These are phyloP conservation scores for Linanthus parryae DNA, from an alignment of 148 eudicot genomes.

Conservation along the genomic window DNA sequence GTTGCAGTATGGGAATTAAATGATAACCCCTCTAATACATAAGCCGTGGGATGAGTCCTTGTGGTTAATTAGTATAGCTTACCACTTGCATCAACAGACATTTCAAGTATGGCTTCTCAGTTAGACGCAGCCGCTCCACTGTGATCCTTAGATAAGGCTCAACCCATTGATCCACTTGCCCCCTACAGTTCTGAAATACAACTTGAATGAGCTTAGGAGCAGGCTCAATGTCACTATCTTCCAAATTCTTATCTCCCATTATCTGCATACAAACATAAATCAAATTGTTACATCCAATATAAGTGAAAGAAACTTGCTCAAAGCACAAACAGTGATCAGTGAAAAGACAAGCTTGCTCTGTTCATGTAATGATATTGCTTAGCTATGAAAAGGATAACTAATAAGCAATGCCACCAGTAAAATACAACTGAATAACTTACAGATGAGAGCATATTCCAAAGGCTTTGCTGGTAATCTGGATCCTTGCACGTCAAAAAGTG, in stretches of 20 bases:
- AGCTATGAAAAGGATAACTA: no score
- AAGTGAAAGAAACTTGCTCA: background rate
- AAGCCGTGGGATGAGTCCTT: no score
- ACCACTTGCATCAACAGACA: slow-evolving; percentile 95
- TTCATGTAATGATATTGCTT: background rate
- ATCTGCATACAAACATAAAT: slow-evolving; percentile 30
- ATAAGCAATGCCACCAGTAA: no score
- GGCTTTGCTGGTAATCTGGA: slow-evolving; percentile 96
- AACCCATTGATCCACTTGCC: slow-evolving; percentile 96
- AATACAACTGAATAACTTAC: slow-evolving; percentile 43
- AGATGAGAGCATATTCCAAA: slow-evolving; percentile 84
- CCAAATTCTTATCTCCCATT: slow-evolving; percentile 84
- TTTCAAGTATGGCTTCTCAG: slow-evolving; percentile 71
- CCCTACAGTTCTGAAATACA: slow-evolving; percentile 83
- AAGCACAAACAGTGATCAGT: no score
- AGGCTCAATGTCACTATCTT: slow-evolving; percentile 95
- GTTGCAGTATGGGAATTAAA: no score
- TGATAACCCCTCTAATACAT: no score
- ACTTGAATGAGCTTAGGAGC: slow-evolving; percentile 99
- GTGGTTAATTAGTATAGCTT: slow-evolving; percentile 17
- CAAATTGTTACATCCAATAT: background rate
- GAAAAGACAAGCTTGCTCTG: no score
- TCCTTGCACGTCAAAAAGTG: slow-evolving; percentile 89
- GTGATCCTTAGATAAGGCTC: slow-evolving; percentile 83
- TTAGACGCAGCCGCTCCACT: slow-evolving; percentile 67